A percentile compares a stretch with the other conserved stretches of the same genome.
Evolutionary conservation across 805 yeast species (phyloP).

Genomic region (Candida easanensis): DNA sequence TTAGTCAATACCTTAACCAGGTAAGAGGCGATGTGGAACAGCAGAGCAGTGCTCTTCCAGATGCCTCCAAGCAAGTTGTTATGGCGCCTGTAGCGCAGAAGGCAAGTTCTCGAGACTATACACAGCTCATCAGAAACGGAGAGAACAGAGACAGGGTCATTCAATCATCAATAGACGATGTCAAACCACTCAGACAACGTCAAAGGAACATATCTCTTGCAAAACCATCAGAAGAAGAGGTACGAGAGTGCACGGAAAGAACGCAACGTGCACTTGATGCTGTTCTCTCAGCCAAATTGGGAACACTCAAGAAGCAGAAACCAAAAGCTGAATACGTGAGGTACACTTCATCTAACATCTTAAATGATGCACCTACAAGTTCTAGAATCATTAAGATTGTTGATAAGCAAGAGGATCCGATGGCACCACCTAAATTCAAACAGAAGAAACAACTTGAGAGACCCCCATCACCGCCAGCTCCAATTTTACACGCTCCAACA

Average conservation of each 20-base stretch:
- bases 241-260: constrained; percentile 44
- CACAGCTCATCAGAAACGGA: constrained; percentile 21
- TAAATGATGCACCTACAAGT: constrained; percentile 29
- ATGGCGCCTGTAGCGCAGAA: constrained; percentile 11
- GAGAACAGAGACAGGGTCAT: constrained; percentile 19
- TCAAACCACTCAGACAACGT: constrained; percentile 58
- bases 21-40: constrained; percentile 4
- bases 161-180: constrained; percentile 51
- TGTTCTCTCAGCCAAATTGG: constrained; percentile 42
- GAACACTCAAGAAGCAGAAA: constrained; percentile 25
- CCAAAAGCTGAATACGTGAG: constrained; percentile 42
- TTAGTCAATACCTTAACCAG: constrained; percentile 19
- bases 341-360: constrained; percentile 40
- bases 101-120: constrained; percentile 16
- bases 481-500: constrained; percentile 55
- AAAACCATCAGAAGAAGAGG: constrained; percentile 44
- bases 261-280: constrained; percentile 57
- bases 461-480: constrained; percentile 68
- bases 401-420: constrained; percentile 73
- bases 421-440: constrained; percentile 78
- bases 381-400: constrained; percentile 60
- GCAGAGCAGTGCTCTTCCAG: background rate
- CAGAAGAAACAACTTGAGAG: constrained; percentile 67
- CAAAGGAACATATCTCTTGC: constrained; percentile 38
- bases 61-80: constrained; percentile 10